Percentiles rank a stretch among this genome's conserved stretches.
These are phyloP conservation scores for Daldinia sp. DNA, from an alignment of 2,329 filamentous ascomycete genomes.

Conservation along the genomic window DNA sequence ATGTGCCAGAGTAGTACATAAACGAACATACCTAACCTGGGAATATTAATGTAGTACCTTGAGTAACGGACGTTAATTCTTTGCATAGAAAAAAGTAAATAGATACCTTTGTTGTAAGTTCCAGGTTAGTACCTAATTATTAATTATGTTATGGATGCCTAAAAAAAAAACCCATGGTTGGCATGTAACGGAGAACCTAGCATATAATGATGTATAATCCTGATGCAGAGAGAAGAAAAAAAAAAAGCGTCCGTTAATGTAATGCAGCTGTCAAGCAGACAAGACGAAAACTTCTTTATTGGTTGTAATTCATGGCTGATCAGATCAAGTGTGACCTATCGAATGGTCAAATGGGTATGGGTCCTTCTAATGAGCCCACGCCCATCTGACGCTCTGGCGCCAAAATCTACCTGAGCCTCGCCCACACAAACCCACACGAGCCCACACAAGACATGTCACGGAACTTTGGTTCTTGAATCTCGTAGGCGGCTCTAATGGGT, in stretches of 20 bases:
- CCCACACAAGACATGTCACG: conserved; percentile 16
- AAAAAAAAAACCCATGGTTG: too few relatives aligned
- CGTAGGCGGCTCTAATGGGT: conserved; percentile 2
- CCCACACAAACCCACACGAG: conserved; percentile 9
- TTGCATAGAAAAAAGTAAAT: background rate
- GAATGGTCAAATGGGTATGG: conserved; percentile 28
- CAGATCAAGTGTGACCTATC: conserved; percentile 35
- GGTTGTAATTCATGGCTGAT: conserved; percentile 31
- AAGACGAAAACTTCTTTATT: conserved; percentile 23
- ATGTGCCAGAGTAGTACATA: conserved; percentile 9
- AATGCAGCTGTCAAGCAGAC: conserved; percentile 29
- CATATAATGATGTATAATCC: background rate
- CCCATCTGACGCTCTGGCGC: conserved; percentile 39
- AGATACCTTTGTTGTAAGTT: too few relatives aligned
- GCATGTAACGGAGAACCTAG: conserved; percentile 16
- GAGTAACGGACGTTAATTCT: too few relatives aligned
- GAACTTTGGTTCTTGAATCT: conserved; percentile 24
- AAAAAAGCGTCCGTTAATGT: conserved; percentile 1
- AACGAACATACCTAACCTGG: too few relatives aligned
- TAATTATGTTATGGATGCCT: too few relatives aligned
- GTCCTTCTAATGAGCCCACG: conserved; percentile 27
- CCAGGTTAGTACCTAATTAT: too few relatives aligned
- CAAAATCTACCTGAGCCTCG: conserved; percentile 34
- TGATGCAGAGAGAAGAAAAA: too few relatives aligned
- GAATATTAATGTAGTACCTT: background rate